phyloP scores from a whole-genome alignment of 768 basidiomycete species.

The Tylopilus felleus region DNA sequence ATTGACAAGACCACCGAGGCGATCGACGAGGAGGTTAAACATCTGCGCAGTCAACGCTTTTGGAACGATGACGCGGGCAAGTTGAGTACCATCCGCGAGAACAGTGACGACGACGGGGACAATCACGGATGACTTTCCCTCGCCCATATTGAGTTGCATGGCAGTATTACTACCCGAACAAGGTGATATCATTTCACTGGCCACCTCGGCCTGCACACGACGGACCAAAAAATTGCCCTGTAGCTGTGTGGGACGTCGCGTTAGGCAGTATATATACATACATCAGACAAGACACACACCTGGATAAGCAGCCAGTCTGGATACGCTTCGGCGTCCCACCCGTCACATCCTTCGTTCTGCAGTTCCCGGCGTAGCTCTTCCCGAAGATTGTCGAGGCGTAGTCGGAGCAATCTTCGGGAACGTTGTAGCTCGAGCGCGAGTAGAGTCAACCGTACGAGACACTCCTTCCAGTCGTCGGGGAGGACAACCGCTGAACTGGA shows the following conservation, averaged over 20 bases:
- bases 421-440: conserved; percentile 35
- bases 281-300: conserved; percentile 20
- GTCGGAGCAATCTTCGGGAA: conserved; percentile 32
- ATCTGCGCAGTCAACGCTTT: conserved; percentile 45
- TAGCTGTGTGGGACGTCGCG: conserved; percentile 30
- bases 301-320: conserved; percentile 48
- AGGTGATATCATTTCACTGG: conserved; percentile 47
- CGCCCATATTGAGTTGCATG: conserved; percentile 57
- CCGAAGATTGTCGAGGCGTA: conserved; percentile 16
- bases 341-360: conserved; percentile 22
- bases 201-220: conserved; percentile 39
- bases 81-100: conserved; percentile 40
- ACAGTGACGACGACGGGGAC: conserved; percentile 41
- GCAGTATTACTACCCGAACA: conserved; percentile 33
- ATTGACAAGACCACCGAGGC: conserved; percentile 42
- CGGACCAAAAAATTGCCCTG: conserved; percentile 44
- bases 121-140: conserved; percentile 47
- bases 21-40: conserved; percentile 44
- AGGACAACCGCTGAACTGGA: conserved; percentile 18
- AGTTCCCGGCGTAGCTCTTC: conserved; percentile 33
- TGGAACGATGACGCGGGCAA: conserved; percentile 47
- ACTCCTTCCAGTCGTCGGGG: conserved; percentile 28
- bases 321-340: conserved; percentile 17
- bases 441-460: conserved; percentile 28
- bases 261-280: background rate